Base-by-base conservation (phyloP, 495 filamentous ascomycete genomes). In the Thozetella sp. region DNA sequence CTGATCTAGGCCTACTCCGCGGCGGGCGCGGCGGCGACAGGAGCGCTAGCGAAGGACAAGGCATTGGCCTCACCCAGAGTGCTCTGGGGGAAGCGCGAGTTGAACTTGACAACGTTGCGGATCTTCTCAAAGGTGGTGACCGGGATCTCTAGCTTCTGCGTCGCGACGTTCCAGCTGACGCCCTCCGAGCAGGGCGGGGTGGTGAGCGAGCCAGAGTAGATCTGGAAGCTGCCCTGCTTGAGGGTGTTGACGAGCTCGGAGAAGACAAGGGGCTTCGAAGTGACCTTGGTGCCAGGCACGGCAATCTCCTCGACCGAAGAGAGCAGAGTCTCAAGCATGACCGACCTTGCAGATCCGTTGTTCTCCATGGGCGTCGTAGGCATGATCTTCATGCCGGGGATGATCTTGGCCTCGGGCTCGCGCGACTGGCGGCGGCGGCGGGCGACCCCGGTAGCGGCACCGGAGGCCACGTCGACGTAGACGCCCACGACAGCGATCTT, bases 131-230 rank as follows among this genome's bases (percentile, higher is more conserved):
- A 90, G 23, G 78, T 85, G 34, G 74, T 64, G 15, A 84, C 76
- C 52, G 83, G 76, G 43, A 90, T 63, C 34, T 63, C 60, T 15
- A 90, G 67, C 25, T 81, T 78, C 58, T 83, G 60, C 17, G 78
- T 72, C 57, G 80, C 80, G 43, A 90, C 75, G 56, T 82, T 78
- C 78, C 86, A 90, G 22, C 67, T 73, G 43, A 90, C 75, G 23
- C 77, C 80, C 70, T 91, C 86, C 23, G 76, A 76, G 75, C 88
- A 91, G 0, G 88, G 88, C 34, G 88, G 88, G 3, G 88, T 90
- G 30, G 88, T 91, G 20, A 91, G 80, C 1, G 84, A 88, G 51
- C 88, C 88, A 0, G 72, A 70, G 69, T 90, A 90, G 34, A 51
- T 63, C 56, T 76, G 82, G 61, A 89, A 74, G 20, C 67, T 67